Percentiles rank a stretch among this genome's conserved stretches.
These are phyloP conservation scores for Arthrocladium fulminans DNA, from an alignment of 2,329 filamentous ascomycete genomes.

Conservation along the genomic window DNA sequence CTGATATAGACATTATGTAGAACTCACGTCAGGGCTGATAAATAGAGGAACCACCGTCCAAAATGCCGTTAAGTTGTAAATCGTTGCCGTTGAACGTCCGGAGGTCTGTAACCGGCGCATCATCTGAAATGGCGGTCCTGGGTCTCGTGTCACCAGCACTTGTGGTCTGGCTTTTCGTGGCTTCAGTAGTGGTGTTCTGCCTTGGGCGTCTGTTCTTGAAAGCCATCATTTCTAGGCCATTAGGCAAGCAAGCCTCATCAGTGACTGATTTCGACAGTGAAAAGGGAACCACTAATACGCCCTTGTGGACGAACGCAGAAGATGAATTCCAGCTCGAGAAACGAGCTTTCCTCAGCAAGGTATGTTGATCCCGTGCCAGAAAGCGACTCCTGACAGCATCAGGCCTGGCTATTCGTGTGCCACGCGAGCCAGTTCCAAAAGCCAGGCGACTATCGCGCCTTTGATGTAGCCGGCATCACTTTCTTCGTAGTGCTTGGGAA, in stretches of 20 bases:
- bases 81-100: background rate
- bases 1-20: no score
- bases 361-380: slow-evolving; percentile 41
- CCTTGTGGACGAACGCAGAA: slow-evolving; percentile 27
- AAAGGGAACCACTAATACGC: background rate
- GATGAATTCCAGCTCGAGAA: slow-evolving; percentile 42
- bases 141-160: slow-evolving; percentile 1
- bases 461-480: slow-evolving; percentile 47
- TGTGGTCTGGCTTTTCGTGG: slow-evolving; percentile 11
- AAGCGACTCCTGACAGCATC: slow-evolving; percentile 25
- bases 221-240: background rate
- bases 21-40: no score
- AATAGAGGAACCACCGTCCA: no score
- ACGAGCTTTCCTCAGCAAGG: slow-evolving; percentile 43
- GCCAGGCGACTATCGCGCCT: slow-evolving; percentile 50
- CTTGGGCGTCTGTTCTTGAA: slow-evolving; percentile 11
- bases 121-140: background rate
- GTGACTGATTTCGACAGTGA: background rate
- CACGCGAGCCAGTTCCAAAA: slow-evolving; percentile 41
- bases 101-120: background rate
- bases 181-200: slow-evolving; percentile 13
- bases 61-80: background rate
- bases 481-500: slow-evolving; percentile 48
- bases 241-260: background rate
- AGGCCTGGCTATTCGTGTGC: slow-evolving; percentile 30